Evolutionary conservation across 768 basidiomycete species (phyloP), one percentile per base, ranked within the genome.

Genomic region (Lentinula sp.): DNA sequence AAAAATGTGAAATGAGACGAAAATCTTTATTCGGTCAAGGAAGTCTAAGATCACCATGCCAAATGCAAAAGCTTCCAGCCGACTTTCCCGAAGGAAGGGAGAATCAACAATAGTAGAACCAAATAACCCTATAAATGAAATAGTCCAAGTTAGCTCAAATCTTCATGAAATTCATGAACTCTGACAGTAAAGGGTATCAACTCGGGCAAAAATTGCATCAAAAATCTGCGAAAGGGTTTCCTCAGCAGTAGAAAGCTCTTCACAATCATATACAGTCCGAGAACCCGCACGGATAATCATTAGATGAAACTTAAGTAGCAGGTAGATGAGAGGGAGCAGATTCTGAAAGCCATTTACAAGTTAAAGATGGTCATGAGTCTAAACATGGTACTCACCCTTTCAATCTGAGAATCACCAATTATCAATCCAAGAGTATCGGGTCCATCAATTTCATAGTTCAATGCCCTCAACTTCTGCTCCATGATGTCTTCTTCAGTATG

Each of bases 371-470:
- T 32, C 10, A 48, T 33, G 8, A n/a, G 16, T 15, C 41, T 20
- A 6, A 12, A 45, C 15, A 39, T 12, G 50, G 7, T 39, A 50
- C 62, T 52, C 13, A 62, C 62, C 50, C 62, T 39, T 59, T 62
- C 62, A 36, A 62, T 62, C 23, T 62, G 50, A 42, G 39, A 53
- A 13, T 57, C 36, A n/a, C 62, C 57, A 59, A 59, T 58, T 16
- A 62, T 58, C 35, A 62, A 57, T 10, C 48, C 33, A 32, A 62
- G 35, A 6, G 62, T 59, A 43, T 62, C 62, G 15, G 62, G 32
- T 3, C 51, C 57, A 37, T 62, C 62, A 33, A 62, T 62, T 23
- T 62, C 62, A 42, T 62, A 62, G 37, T 59, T 49, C 50, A 62
- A 50, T 9, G 46, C 52, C 5, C 6, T 8, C 5, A 62, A 32